Evolutionary conservation across 148 eudicot genomes (phyloP).

Genomic region (Arbutus unedo): DNA sequence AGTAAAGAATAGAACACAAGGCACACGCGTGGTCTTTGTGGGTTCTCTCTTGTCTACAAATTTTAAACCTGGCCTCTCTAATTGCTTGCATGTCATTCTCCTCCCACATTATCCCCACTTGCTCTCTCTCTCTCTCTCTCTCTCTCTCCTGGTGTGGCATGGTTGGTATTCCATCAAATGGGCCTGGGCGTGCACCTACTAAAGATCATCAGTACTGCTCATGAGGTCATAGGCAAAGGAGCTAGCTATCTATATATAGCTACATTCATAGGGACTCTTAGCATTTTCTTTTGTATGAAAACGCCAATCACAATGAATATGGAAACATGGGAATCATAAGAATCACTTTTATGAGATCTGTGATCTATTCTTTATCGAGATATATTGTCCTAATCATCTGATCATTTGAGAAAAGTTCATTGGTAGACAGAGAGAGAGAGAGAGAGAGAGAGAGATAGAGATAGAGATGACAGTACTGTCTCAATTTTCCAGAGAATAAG

Average conservation of each 20-base stretch:
- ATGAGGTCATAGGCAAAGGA: background rate
- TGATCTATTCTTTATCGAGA: background rate
- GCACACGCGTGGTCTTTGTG: conserved; percentile 24
- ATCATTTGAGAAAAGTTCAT: background rate
- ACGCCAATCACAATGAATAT: background rate
- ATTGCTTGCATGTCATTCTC: conserved; percentile 18
- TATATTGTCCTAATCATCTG: conserved; percentile 12
- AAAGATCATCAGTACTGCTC: background rate
- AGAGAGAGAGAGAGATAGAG: too few relatives aligned
- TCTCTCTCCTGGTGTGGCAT: background rate
- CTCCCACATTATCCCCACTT: conserved; percentile 11
- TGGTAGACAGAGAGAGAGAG: too few relatives aligned
- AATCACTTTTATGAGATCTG: conserved; percentile 13
- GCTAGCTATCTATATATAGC: background rate
- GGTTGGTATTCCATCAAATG: conserved; percentile 2
- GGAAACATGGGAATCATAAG: conserved; percentile 5
- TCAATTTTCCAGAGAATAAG: background rate
- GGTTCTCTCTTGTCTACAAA: conserved; percentile 19
- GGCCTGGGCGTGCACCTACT: background rate
- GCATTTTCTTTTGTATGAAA: background rate
- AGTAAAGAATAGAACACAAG: background rate
- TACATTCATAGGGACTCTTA: background rate
- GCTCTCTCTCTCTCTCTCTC: conserved; percentile 16
- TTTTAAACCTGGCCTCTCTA: background rate
- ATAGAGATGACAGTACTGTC: background rate